phyloP scores from a whole-genome alignment of 352 stramenopile species.

The Phytophthora lateralis region DNA sequence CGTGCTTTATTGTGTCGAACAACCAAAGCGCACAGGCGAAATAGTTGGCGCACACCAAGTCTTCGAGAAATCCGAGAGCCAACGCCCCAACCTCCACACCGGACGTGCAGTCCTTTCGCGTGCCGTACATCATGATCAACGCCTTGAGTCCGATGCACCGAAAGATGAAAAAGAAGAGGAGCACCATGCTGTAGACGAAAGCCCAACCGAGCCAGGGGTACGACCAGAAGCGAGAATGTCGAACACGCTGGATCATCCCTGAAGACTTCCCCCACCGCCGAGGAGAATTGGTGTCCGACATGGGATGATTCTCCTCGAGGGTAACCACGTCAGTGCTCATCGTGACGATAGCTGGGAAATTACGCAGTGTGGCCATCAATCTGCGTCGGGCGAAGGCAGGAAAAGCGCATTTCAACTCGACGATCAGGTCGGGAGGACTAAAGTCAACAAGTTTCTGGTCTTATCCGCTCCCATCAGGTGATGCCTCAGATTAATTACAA shows the following conservation, averaged over 20 bases:
- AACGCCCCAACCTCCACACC: conserved; percentile 24
- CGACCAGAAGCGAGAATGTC: conserved; percentile 3
- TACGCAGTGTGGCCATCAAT: background rate
- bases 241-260: conserved; percentile 6
- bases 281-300: conserved; percentile 6
- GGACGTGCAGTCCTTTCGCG: conserved; percentile 21
- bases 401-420: conserved; percentile 18
- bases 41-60: conserved; percentile 39
- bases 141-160: conserved; percentile 24
- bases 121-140: conserved; percentile 40
- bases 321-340: conserved; percentile 9
- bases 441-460: conserved; percentile 29
- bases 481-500: background rate
- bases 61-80: conserved; percentile 46
- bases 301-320: conserved; percentile 12
- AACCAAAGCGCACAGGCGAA: conserved; percentile 12
- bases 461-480: conserved; percentile 11
- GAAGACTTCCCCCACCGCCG: background rate
- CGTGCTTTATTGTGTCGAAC: conserved; percentile 12
- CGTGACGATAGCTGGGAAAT: background rate
- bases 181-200: conserved; percentile 31
- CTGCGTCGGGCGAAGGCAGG: background rate
- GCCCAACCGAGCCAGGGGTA: conserved; percentile 45
- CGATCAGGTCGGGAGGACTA: background rate
- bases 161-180: conserved; percentile 45